Base-by-base conservation (phyloP, 2,329 filamentous ascomycete genomes). In the Aspergillus caelatus region DNA sequence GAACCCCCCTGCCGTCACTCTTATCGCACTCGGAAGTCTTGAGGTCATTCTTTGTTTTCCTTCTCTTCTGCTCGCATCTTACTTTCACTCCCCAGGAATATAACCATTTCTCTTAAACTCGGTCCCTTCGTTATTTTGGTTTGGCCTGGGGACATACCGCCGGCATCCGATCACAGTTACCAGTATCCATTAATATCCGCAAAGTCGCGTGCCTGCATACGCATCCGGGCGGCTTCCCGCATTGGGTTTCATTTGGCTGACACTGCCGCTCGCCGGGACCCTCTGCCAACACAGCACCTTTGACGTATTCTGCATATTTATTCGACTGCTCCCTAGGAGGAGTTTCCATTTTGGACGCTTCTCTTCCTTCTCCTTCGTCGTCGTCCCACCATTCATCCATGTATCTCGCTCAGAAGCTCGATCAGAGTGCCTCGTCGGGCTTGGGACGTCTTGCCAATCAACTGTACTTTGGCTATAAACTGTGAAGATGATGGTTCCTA, bases 401-500 rank as follows among this genome's bases (percentile, higher is more conserved):
- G 77, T 79, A 77, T 76, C 75, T 79, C 71, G 75, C 64, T 56
- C 76, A 78, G 70, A 71, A 63, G 8, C 74, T 78, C 67, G 76
- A 79, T 62, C 76, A 78, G 67, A 78, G 75, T 72, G 76, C 77
- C 73, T 79, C 75, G 30, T 72, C 76, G 59, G 77, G 77, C 72
- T 63, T 67, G 67, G 62, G 61, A 55, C 65, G 62, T 61, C 67
- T 66, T 64, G 48, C 48, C 55, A 62, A 43, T 57, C 64, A 65
- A 63, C 52, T 62, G 58, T 61, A 7, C 61, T 60, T 58, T 67
- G 65, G 60, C 61, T 30, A 39, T 50, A 64, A 64, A 30, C 41
- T 62, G 65, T 70, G 65, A 75, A 72, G 59, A 80, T 80, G 77
- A 80, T 80, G 77, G 77, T 80, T 56, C 78, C 78, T 45, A 72